phyloP scores from a whole-genome alignment of 2,329 filamentous ascomycete species.

The Xylaria polymorpha region DNA sequence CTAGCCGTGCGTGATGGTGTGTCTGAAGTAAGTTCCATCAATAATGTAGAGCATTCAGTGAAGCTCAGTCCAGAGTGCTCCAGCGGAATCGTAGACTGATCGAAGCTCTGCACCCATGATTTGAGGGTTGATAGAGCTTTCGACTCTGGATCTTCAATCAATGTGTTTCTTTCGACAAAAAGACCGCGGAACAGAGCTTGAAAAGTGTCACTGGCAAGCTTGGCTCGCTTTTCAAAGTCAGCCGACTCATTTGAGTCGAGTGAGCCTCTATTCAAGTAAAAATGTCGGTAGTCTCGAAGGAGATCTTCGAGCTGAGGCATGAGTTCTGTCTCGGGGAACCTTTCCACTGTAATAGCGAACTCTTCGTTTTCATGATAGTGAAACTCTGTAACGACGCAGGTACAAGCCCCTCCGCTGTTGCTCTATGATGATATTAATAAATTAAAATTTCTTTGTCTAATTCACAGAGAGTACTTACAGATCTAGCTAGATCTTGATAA shows the following conservation, averaged over 20 bases:
- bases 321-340: constrained; percentile 51
- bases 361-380: constrained; percentile 51
- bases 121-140: constrained; percentile 41
- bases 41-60: constrained; percentile 50
- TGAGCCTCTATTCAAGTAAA: constrained; percentile 44
- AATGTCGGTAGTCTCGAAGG: constrained; percentile 54
- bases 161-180: constrained; percentile 38
- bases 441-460: not conserved
- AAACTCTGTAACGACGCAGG: constrained; percentile 61
- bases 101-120: constrained; percentile 41
- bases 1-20: constrained; percentile 38
- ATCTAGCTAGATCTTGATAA: constrained; percentile 52
- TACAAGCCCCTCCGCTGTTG: constrained; percentile 58
- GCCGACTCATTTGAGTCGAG: constrained; percentile 41
- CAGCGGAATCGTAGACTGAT: constrained; percentile 25
- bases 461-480: constrained; percentile 51
- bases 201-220: constrained; percentile 54
- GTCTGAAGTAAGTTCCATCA: constrained; percentile 56
- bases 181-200: constrained; percentile 51
- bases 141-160: constrained; percentile 32
- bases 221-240: constrained; percentile 47
- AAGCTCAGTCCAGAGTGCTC: constrained; percentile 20
- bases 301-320: constrained; percentile 51
- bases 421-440: constrained; percentile 50
- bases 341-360: constrained; percentile 52